Conservation (phyloP, 805 yeast species). For the Yamadazyma nakazawae region DNA sequence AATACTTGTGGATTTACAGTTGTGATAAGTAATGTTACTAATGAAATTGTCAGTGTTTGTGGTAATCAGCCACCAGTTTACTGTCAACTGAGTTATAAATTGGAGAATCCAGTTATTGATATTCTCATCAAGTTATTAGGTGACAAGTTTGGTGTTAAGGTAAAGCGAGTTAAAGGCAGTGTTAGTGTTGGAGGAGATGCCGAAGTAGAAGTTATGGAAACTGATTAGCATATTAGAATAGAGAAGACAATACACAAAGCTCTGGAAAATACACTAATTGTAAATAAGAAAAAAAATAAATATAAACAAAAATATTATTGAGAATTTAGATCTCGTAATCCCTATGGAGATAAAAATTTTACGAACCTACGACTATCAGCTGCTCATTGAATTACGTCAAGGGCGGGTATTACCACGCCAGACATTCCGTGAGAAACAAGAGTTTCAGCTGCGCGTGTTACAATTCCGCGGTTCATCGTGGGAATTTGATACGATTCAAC, state of each 20-base stretch:
- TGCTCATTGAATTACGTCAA: too few relatives aligned
- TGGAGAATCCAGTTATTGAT: constrained; percentile 33
- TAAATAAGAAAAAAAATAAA: too few relatives aligned
- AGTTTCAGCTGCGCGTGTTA: too few relatives aligned
- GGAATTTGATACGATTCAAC: too few relatives aligned
- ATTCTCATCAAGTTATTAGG: constrained; percentile 53
- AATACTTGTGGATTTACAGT: constrained; percentile 83
- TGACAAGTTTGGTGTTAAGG: constrained; percentile 68
- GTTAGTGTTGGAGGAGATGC: constrained; percentile 24
- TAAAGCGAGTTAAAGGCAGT: constrained; percentile 51
- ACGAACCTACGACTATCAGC: too few relatives aligned
- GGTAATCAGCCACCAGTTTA: constrained; percentile 68
- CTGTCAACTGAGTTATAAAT: constrained; percentile 76
- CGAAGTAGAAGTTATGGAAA: constrained; percentile 13
- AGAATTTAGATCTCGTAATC: too few relatives aligned
- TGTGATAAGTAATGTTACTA: constrained; percentile 34
- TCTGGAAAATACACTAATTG: not conserved
- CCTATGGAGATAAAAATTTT: too few relatives aligned
- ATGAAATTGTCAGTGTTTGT: constrained; percentile 70
- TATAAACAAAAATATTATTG: not conserved
- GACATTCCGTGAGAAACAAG: too few relatives aligned
- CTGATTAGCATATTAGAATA: constrained; percentile 1
- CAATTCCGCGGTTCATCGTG: too few relatives aligned
- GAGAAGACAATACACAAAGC: not conserved
- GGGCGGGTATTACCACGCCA: too few relatives aligned